These are phyloP conservation scores for Fallopia convolvulus DNA, from an alignment of 148 eudicot species.

Conservation along the genomic window DNA sequence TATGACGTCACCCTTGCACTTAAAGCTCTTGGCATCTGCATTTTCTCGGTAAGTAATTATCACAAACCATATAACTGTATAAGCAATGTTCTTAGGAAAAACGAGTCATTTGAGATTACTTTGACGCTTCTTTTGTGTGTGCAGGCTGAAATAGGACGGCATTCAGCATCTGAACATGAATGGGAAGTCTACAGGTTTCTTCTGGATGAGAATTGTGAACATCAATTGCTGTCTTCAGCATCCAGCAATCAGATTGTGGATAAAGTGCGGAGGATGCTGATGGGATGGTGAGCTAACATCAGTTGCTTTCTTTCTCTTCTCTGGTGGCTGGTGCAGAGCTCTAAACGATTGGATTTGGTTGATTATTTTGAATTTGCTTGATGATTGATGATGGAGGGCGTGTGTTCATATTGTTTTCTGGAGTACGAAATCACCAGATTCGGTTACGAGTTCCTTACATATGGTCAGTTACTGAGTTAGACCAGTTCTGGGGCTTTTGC, in stretches of 20 bases:
- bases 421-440: background rate
- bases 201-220: conserved; percentile 53
- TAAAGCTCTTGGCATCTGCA: conserved; percentile 62
- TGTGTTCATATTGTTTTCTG: background rate
- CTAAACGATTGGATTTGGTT: background rate
- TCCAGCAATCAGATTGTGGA: conserved; percentile 64
- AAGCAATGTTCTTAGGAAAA: background rate
- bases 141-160: conserved; percentile 81
- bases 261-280: conserved; percentile 57
- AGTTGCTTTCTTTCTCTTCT: background rate
- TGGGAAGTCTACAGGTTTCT: conserved; percentile 87
- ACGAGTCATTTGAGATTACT: background rate
- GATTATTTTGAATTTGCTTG: background rate
- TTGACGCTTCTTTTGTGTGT: background rate
- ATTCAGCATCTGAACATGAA: conserved; percentile 53
- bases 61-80: background rate
- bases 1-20: conserved; percentile 67
- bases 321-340: background rate
- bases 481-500: background rate
- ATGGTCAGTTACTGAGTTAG: background rate
- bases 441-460: background rate
- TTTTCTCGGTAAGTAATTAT: conserved; percentile 58
- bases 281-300: conserved; percentile 53
- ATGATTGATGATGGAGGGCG: background rate
- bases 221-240: conserved; percentile 29